phyloP scores from a whole-genome alignment of 2,329 filamentous ascomycete species.

The Hansfordia pulvinata region DNA sequence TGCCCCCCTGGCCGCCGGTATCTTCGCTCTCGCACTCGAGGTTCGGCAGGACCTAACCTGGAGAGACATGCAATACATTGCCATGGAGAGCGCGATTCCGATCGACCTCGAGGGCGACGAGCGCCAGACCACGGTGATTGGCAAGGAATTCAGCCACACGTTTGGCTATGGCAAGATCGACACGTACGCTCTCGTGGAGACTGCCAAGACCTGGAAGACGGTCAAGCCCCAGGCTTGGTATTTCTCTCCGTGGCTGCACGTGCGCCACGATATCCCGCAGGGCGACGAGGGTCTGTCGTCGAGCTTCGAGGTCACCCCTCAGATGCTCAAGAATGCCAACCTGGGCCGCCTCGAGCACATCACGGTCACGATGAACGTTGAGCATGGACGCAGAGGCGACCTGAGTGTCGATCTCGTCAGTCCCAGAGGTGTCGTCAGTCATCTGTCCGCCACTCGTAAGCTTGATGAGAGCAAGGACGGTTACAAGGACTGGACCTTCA shows the following conservation, averaged over 20 bases:
- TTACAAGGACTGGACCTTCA: slow-evolving; percentile 95
- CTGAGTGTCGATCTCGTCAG: slow-evolving; percentile 85
- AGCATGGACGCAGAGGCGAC: slow-evolving; percentile 78
- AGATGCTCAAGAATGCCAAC: slow-evolving; percentile 73
- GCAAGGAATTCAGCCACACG: slow-evolving; percentile 82
- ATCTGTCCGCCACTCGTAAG: slow-evolving; percentile 64
- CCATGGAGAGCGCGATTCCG: slow-evolving; percentile 70
- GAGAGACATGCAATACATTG: slow-evolving; percentile 90
- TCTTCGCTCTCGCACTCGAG: slow-evolving; percentile 78
- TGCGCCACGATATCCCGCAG: slow-evolving; percentile 75
- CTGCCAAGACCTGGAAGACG: slow-evolving; percentile 69
- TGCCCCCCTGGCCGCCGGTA: slow-evolving; percentile 81
- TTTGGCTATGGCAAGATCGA: slow-evolving; percentile 96
- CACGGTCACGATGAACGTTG: slow-evolving; percentile 93
- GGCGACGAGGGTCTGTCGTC: slow-evolving; percentile 68
- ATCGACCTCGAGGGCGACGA: slow-evolving; percentile 59
- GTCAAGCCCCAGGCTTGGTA: slow-evolving; percentile 96
- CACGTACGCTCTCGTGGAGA: slow-evolving; percentile 70
- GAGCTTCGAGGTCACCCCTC: slow-evolving; percentile 66
- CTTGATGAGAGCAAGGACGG: slow-evolving; percentile 54
- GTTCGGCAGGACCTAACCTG: slow-evolving; percentile 78
- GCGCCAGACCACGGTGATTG: slow-evolving; percentile 71
- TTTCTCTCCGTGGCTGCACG: slow-evolving; percentile 85
- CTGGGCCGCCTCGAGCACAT: slow-evolving; percentile 83
- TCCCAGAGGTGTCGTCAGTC: slow-evolving; percentile 67